Evolutionary conservation across 177 flowering plant genomes (phyloP).

Genomic region (Vitis hybrid): DNA sequence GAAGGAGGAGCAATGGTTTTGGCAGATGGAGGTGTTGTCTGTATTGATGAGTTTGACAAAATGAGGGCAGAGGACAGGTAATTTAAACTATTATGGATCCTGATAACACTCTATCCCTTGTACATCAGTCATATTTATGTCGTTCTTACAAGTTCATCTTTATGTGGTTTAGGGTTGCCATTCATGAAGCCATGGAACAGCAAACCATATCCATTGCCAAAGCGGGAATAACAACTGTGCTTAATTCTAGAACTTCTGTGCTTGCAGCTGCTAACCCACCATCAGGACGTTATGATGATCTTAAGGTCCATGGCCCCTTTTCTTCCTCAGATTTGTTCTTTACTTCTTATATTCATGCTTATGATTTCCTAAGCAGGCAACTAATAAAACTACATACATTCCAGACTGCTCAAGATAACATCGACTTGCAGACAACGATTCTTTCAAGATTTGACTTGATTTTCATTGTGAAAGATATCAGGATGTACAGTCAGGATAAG

Average conservation of each 20-base stretch:
- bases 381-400: constrained; percentile 18
- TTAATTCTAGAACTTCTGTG: constrained; percentile 96
- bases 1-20: constrained; percentile 99
- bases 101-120: not conserved
- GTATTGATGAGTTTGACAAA: constrained; percentile 99
- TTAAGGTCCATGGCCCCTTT: constrained; percentile 54
- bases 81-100: not conserved
- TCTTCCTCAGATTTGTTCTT: not conserved
- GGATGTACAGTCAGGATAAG: constrained; percentile 92
- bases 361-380: constrained; percentile 1
- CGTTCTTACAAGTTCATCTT: constrained; percentile 1
- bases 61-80: constrained; percentile 99
- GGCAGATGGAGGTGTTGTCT: constrained; percentile 99
- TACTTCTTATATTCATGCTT: not conserved
- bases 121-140: not conserved
- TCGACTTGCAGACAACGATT: constrained; percentile 96
- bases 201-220: constrained; percentile 99
- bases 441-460: constrained; percentile 97
- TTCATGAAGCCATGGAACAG: constrained; percentile 99
- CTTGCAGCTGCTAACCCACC: constrained; percentile 99
- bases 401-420: constrained; percentile 98
- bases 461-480: constrained; percentile 92
- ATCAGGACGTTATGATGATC: constrained; percentile 99
- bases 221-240: constrained; percentile 99
- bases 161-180: constrained; percentile 73